Base-by-base conservation (phyloP, 441 rosid genomes). In the Geranium incanum region DNA sequence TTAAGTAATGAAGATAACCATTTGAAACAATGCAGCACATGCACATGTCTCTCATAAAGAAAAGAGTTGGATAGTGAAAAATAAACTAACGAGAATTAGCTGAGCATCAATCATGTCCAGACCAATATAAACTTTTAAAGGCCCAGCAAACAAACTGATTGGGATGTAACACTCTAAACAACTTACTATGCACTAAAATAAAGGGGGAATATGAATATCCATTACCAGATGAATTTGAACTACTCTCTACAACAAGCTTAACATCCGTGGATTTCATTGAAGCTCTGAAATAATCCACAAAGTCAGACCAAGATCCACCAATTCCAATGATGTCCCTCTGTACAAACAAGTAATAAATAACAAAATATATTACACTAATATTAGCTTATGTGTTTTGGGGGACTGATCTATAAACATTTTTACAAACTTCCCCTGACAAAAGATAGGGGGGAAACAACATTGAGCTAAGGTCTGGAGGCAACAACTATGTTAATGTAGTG, bases 271-370 rank as follows among this genome's bases (percentile, higher is more conserved):
- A 87, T 68, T 86, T 86, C 70, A 91, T 43, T 37, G 97, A 89
- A 74, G 92, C 85, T 11, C 80, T n/a, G 2, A 88, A 62, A 75
- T 93, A 93, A 77, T 89, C 87, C 16, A 89, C 72, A 77, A 91
- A 88, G 67, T 94, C 96, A 6, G 86, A 84, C 97, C 92, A 88
- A 19, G 93, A 87, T 68, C 92, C 95, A 23, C 96, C 93, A 64
- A 93, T 81, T 65, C 98, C 97, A 66, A 83, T 81, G 75, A 74
- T 81, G 74, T 93, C 96, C 76, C 90, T 89, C 95, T 92, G 92
- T 76, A 77, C 21, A 74, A 63, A 57, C 19, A 16, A 57, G 2
- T 4, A 21, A 57, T 57, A 57, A 57, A 15, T 57, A 57, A 57
- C 63, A 57, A 18, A 15, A 57, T 57, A 15, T 16, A 57, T 57